Conservation (phyloP, 768 basidiomycete genomes). For the Hortiboletus campestris region DNA sequence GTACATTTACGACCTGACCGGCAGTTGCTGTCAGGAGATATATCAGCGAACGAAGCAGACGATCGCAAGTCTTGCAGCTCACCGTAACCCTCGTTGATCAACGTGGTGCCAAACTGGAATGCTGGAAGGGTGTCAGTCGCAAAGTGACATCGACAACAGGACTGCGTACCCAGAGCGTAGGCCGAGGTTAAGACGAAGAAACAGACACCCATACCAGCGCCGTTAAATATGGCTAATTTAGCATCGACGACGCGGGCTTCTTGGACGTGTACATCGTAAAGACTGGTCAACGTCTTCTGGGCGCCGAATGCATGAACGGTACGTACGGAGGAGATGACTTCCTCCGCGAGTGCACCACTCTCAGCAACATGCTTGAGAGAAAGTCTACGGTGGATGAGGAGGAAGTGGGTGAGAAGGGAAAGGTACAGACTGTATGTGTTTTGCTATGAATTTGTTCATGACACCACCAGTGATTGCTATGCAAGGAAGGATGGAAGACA, state of each 20-base stretch:
- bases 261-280: conserved; percentile 67
- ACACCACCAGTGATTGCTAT: conserved; percentile 70
- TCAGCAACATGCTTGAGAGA: conserved; percentile 76
- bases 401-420: neutral
- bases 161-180: conserved; percentile 60
- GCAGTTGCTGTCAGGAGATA: conserved; percentile 45
- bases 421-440: conserved; percentile 59
- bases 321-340: conserved; percentile 86
- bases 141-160: neutral
- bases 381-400: conserved; percentile 36
- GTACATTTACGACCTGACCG: conserved; percentile 80
- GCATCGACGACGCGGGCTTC: conserved; percentile 51
- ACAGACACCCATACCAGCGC: conserved; percentile 64
- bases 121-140: conserved; percentile 41
- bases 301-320: conserved; percentile 92
- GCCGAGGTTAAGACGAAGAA: conserved; percentile 81
- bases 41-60: neutral
- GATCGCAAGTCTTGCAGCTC: conserved; percentile 10
- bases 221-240: conserved; percentile 61
- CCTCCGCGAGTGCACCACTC: conserved; percentile 84
- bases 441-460: conserved; percentile 67
- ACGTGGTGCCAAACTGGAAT: conserved; percentile 86
- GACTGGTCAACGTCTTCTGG: conserved; percentile 54
- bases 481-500: conserved; percentile 80
- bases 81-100: conserved; percentile 64